Percentiles rank a stretch among this genome's conserved stretches.
Conservation (phyloP, 331 rosid species). For the Quercus tomentella region DNA sequence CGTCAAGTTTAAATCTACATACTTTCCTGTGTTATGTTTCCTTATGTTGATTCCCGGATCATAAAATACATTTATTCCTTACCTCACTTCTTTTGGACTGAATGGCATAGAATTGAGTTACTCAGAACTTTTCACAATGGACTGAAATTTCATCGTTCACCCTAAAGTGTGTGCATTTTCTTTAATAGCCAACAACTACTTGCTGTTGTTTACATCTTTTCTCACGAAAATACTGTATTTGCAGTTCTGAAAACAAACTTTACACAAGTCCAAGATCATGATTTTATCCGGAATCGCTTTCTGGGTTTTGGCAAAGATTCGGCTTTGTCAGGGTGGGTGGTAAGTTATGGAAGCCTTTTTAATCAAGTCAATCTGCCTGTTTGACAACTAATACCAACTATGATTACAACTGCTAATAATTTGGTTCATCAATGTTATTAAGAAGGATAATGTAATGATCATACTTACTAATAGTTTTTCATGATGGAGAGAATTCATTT, state of each 20-base stretch:
- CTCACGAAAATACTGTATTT: background rate
- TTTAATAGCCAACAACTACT: background rate
- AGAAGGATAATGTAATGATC: background rate
- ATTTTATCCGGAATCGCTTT: slow-evolving; percentile 39
- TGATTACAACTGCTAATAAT: too few species aligned
- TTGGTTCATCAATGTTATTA: background rate
- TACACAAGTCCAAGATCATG: slow-evolving; percentile 41
- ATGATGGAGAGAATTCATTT: background rate
- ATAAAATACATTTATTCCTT: background rate
- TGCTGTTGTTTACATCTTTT: background rate
- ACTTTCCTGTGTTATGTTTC: background rate
- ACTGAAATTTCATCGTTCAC: background rate
- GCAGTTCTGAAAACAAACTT: slow-evolving; percentile 37
- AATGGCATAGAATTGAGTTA: background rate
- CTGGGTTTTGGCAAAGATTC: slow-evolving; percentile 35
- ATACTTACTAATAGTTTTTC: background rate
- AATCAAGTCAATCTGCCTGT: background rate
- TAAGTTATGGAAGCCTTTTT: slow-evolving; percentile 21
- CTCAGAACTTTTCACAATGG: background rate
- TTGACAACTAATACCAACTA: background rate
- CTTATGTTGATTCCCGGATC: background rate
- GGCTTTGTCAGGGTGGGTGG: slow-evolving; percentile 43
- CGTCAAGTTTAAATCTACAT: background rate
- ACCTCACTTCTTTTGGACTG: too few species aligned
- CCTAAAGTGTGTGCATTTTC: background rate